Percentiles rank a stretch among this genome's conserved stretches.
These are phyloP conservation scores for Canariomyces notabilis DNA, from an alignment of 2,329 filamentous ascomycete species.

Conservation along the genomic window DNA sequence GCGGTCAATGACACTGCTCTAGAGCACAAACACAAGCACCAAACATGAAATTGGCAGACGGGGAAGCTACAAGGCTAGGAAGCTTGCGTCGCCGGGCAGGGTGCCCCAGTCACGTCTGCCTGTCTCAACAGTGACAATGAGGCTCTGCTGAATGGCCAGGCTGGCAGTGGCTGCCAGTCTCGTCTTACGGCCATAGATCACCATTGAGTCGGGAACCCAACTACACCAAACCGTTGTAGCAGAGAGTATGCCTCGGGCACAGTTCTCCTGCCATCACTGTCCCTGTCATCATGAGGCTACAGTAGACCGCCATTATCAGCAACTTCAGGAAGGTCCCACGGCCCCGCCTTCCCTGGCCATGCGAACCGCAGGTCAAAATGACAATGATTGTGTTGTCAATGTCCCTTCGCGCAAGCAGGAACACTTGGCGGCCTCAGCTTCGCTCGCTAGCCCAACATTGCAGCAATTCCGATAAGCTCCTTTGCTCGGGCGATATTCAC, in stretches of 20 bases:
- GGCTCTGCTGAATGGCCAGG: not conserved
- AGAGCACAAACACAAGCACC: not conserved
- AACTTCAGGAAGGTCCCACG: too few relatives aligned
- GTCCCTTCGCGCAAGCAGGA: not conserved
- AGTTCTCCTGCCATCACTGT: too few relatives aligned
- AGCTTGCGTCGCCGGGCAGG: not conserved
- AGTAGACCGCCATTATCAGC: too few relatives aligned
- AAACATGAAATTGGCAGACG: not conserved
- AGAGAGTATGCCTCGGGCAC: too few relatives aligned
- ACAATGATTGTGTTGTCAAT: not conserved
- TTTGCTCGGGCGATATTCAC: conserved; percentile 1
- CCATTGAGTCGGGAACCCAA: too few relatives aligned
- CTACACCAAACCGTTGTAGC: too few relatives aligned
- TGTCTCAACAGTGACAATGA: not conserved
- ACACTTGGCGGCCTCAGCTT: not conserved
- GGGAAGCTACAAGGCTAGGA: not conserved
- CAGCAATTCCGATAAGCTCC: conserved; percentile 5
- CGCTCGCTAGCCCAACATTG: conserved; percentile 8
- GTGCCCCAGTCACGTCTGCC: not conserved
- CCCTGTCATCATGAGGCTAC: too few relatives aligned
- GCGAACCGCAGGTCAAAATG: too few relatives aligned
- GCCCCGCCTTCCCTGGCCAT: too few relatives aligned
- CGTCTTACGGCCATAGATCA: too few relatives aligned
- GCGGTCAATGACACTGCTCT: not conserved
- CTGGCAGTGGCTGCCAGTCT: not conserved